Conservation (phyloP, 768 basidiomycete genomes). For the Antrodiella citrinella region DNA sequence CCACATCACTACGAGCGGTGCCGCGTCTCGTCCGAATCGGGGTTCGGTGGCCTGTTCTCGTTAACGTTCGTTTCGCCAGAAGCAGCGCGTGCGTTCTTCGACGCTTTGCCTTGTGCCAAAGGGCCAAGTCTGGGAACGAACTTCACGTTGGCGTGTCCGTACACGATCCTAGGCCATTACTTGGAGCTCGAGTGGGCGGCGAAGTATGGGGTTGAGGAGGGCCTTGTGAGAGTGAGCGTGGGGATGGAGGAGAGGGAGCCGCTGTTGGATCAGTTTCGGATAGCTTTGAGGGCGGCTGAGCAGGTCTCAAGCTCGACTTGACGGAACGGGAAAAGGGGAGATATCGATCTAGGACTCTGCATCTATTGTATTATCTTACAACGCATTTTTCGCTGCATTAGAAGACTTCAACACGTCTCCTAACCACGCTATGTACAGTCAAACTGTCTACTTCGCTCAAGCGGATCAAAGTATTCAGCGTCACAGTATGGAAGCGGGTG, state of each 20-base stretch:
- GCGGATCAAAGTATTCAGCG: too few species aligned
- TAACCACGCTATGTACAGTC: too few species aligned
- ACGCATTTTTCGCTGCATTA: too few species aligned
- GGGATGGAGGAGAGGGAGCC: conserved; percentile 70
- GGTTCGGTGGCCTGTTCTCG: conserved; percentile 84
- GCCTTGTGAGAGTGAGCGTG: conserved; percentile 83
- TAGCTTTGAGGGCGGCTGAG: conserved; percentile 72
- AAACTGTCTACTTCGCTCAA: too few species aligned
- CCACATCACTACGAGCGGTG: conserved; percentile 63
- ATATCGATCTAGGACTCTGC: too few species aligned
- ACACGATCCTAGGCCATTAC: conserved; percentile 88
- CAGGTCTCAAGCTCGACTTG: not conserved
- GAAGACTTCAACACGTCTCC: too few species aligned
- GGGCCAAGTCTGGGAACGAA: conserved; percentile 92
- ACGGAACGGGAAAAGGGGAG: too few species aligned
- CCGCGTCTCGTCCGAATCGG: conserved; percentile 37
- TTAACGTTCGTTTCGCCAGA: conserved; percentile 66
- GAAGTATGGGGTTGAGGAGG: conserved; percentile 74
- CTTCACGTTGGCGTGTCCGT: conserved; percentile 93
- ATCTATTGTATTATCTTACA: too few species aligned
- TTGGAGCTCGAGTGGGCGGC: conserved; percentile 88
- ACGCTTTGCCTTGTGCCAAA: conserved; percentile 75
- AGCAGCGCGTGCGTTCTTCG: conserved; percentile 77
- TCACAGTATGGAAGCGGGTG: too few species aligned
- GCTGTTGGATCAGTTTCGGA: conserved; percentile 50